Evolutionary conservation across 495 filamentous ascomycete species (phyloP).

Genomic region (Tuber melanosporum): DNA sequence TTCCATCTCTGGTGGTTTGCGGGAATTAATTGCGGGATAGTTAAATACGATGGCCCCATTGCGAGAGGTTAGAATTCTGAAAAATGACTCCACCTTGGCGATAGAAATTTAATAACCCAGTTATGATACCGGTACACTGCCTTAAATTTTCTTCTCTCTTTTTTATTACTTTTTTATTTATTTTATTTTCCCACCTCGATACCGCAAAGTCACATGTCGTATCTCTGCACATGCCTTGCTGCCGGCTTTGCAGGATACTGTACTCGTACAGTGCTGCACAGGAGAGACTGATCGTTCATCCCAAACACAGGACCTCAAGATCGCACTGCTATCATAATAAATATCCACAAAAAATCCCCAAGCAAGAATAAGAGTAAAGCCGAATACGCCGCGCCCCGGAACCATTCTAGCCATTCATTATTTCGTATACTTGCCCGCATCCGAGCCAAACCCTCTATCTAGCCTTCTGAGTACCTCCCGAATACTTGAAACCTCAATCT

Average conservation of each 20-base stretch:
- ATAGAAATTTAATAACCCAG: neutral
- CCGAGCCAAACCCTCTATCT: conserved; percentile 65
- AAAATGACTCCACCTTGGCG: neutral
- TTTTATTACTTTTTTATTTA: neutral
- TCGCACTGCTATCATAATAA: neutral
- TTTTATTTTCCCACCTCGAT: neutral
- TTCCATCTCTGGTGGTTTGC: neutral
- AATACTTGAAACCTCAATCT: conserved; percentile 79
- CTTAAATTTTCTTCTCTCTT: neutral
- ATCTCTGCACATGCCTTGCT: neutral
- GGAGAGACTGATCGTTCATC: neutral
- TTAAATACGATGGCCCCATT: neutral
- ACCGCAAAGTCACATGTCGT: neutral
- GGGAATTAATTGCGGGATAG: neutral
- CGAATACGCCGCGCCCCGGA: neutral
- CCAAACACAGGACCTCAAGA: neutral
- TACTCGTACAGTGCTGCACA: no score
- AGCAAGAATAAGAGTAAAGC: neutral
- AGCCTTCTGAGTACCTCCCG: conserved; percentile 79
- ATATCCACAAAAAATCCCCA: neutral
- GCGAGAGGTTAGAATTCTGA: neutral
- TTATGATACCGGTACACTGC: no score
- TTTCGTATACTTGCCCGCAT: conserved; percentile 17
- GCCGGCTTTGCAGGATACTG: neutral
- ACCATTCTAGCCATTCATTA: neutral